Evolutionary conservation across 2,329 filamentous ascomycete genomes (phyloP).

Genomic region (Penicillium palitans): DNA sequence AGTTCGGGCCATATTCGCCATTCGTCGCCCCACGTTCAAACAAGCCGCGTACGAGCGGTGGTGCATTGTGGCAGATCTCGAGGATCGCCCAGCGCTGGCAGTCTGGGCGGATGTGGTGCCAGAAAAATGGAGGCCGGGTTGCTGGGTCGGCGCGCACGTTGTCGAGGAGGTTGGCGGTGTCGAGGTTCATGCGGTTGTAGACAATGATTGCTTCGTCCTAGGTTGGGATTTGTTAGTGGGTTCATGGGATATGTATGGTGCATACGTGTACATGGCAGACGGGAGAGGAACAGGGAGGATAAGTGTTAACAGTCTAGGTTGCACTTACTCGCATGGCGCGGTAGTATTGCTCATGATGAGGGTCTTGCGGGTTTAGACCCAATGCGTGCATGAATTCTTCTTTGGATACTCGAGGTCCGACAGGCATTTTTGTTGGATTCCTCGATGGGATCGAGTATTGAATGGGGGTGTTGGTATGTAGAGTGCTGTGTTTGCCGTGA

Average conservation of each 20-base stretch:
- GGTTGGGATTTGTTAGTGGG: not conserved
- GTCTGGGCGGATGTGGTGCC: conserved; percentile 49
- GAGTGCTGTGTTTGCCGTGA: not conserved
- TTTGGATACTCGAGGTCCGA: conserved; percentile 47
- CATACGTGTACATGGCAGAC: not conserved
- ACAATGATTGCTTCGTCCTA: conserved; percentile 49
- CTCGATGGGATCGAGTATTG: not conserved
- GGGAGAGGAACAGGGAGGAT: not conserved
- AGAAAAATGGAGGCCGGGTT: conserved; percentile 47
- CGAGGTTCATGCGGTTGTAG: conserved; percentile 45
- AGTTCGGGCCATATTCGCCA: conserved; percentile 49
- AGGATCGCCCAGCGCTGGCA: conserved; percentile 44
- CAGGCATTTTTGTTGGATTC: conserved; percentile 30
- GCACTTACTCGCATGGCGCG: conserved; percentile 47
- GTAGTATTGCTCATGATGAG: conserved; percentile 47
- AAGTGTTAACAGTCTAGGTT: not conserved
- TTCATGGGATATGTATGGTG: not conserved
- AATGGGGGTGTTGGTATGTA: not conserved
- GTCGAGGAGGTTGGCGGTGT: conserved; percentile 44
- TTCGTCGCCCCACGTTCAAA: conserved; percentile 45
- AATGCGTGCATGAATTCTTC: conserved; percentile 50
- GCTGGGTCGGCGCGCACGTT: conserved; percentile 39
- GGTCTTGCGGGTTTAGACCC: conserved; percentile 42
- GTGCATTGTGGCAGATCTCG: conserved; percentile 45
- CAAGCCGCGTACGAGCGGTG: conserved; percentile 38